Conservation (phyloP, 169 alveolate genomes). For the Plasmodium gonderi region DNA sequence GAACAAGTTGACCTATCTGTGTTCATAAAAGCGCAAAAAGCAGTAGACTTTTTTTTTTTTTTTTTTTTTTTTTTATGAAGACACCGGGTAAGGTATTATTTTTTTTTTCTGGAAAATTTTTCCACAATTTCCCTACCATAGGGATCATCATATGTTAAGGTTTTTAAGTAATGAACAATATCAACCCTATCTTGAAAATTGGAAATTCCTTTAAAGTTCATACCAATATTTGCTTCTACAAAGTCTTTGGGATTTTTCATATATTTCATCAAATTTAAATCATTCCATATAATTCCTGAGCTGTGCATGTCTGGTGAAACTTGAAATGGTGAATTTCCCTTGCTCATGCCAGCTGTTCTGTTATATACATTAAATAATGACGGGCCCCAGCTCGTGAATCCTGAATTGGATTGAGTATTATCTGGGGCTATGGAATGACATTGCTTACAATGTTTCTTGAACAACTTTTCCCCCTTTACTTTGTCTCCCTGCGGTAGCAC, state of each 20-base stretch:
- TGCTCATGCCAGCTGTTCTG: slow-evolving; percentile 85
- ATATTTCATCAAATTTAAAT: slow-evolving; percentile 86
- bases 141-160: slow-evolving; percentile 84
- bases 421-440: slow-evolving; percentile 89
- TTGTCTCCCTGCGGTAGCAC: slow-evolving; percentile 86
- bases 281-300: slow-evolving; percentile 88
- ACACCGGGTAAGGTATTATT: neutral
- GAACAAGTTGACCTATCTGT: neutral
- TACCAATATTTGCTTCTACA: slow-evolving; percentile 81
- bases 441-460: slow-evolving; percentile 89
- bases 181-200: slow-evolving; percentile 88
- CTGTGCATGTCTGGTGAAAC: slow-evolving; percentile 77
- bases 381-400: slow-evolving; percentile 86
- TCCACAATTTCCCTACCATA: slow-evolving; percentile 78
- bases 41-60: neutral
- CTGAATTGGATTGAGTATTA: slow-evolving; percentile 83
- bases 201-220: slow-evolving; percentile 85
- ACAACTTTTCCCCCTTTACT: slow-evolving; percentile 84
- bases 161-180: slow-evolving; percentile 83
- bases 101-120: slow-evolving; percentile 64
- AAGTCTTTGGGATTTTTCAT: slow-evolving; percentile 85
- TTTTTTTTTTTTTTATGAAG: neutral
- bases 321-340: slow-evolving; percentile 79
- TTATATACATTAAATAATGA: slow-evolving; percentile 86
- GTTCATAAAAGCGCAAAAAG: neutral